Base-by-base conservation (phyloP, 2,329 filamentous ascomycete species). In the Samsoniella hepiali region DNA sequence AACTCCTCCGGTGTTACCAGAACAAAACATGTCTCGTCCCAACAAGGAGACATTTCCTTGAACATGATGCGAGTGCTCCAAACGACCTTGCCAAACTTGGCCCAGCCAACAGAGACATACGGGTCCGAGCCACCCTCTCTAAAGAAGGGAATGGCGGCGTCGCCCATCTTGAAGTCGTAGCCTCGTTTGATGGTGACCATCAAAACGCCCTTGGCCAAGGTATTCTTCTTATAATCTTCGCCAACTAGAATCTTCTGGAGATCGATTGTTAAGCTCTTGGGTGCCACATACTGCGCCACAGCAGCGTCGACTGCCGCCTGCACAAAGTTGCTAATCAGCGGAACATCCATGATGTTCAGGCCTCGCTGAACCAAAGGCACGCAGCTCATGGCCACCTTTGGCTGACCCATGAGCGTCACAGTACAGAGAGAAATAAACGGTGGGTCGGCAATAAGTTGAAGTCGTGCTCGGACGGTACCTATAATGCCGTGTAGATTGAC, bases 201-300 rank as follows among this genome's bases (percentile, higher is more conserved):
- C 1, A 93, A 71, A 1, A 91, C 81, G 22, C 90, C 89, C 38
- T 84, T 80, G 2, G 85, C 81, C 36, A 76, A 75, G 0, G 89
- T 91, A 66, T 92, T 88, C 71, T 91, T 91, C 74, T 91, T 92
- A 77, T 89, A 91, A 69, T 92, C 89, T 64, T 91, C 89, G 4
- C 90, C 90, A 8, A 90, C 82, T 13, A 93, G 81, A 87, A 91
- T 91, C 65, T 91, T 88, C 72, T 91, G 90, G 40, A 93, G 77
- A 71, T 92, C 87, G 6, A 92, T 77, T 0, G 89, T 91, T 59
- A 91, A 75, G 62, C 87, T 90, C 76, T 91, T 91, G 0, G 90
- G 90, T 0, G 90, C 89, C 1, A 92, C 90, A 67, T 91, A 92
- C 71, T 91, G 85, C 0, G 88, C 87, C 70, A 91, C 81, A 0